Percentiles rank a stretch among this genome's conserved stretches.
Conservation (phyloP, 306 rosid genomes). For the Prunus padus region DNA sequence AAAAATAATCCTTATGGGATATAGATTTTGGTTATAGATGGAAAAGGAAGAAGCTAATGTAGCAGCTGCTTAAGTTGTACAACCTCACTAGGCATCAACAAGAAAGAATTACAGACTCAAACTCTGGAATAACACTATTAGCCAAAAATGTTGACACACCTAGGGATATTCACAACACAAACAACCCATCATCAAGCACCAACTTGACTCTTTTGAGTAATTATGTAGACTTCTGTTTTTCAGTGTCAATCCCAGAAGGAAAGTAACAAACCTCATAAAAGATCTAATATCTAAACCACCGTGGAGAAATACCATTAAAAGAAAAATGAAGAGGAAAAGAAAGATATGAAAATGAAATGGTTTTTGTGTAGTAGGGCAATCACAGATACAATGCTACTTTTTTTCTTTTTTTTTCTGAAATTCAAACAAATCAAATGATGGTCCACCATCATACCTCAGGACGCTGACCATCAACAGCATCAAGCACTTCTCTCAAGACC, state of each 20-base stretch:
- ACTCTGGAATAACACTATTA: background rate
- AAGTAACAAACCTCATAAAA: background rate
- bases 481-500: slow-evolving; percentile 85
- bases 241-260: background rate
- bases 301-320: background rate
- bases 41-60: background rate
- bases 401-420: background rate
- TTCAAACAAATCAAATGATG: slow-evolving; percentile 1
- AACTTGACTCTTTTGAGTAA: background rate
- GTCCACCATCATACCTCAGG: slow-evolving; percentile 65
- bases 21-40: background rate
- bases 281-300: background rate
- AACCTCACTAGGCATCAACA: background rate
- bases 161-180: background rate
- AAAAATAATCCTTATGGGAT: background rate
- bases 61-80: background rate
- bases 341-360: background rate
- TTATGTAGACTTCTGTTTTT: background rate
- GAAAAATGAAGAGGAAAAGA: background rate
- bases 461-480: slow-evolving; percentile 69
- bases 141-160: background rate
- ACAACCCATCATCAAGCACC: background rate
- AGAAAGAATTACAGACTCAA: background rate
- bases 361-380: background rate
- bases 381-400: background rate